phyloP scores from a whole-genome alignment of 2,329 filamentous ascomycete species.

The Dothideomycetidae sp. region DNA sequence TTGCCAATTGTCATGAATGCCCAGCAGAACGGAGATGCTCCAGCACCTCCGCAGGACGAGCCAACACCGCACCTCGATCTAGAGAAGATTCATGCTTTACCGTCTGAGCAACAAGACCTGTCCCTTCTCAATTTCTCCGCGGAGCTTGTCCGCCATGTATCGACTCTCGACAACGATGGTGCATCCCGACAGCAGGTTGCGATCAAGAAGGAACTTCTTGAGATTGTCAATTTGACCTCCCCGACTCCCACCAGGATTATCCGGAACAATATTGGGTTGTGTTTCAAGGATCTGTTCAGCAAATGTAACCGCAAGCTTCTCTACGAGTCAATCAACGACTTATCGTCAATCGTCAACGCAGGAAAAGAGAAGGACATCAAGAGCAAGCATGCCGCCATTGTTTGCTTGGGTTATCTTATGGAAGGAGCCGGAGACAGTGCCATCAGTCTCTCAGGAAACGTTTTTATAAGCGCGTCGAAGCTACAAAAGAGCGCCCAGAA shows the following conservation, averaged over 20 bases:
- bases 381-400: constrained; percentile 73
- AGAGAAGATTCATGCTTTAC: constrained; percentile 73
- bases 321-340: constrained; percentile 87
- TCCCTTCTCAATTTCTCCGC: constrained; percentile 84
- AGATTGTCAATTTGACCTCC: constrained; percentile 69
- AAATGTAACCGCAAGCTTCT: constrained; percentile 82
- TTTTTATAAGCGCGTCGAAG: constrained; percentile 59
- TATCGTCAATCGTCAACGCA: constrained; percentile 56
- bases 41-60: constrained; percentile 9
- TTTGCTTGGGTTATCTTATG: constrained; percentile 79
- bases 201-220: constrained; percentile 86
- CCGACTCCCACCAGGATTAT: constrained; percentile 79
- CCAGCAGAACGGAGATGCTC: constrained; percentile 7
- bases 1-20: constrained; percentile 1
- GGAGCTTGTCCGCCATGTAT: constrained; percentile 66
- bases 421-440: constrained; percentile 87
- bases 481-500: constrained; percentile 63
- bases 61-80: constrained; percentile 56
- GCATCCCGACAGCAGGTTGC: constrained; percentile 80
- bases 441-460: constrained; percentile 64
- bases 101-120: constrained; percentile 88
- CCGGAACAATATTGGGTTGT: constrained; percentile 74
- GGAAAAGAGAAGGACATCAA: constrained; percentile 71
- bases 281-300: constrained; percentile 67
- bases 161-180: constrained; percentile 58